phyloP scores from a whole-genome alignment of 768 basidiomycete genomes.

The Boletus rubroflammeus region DNA sequence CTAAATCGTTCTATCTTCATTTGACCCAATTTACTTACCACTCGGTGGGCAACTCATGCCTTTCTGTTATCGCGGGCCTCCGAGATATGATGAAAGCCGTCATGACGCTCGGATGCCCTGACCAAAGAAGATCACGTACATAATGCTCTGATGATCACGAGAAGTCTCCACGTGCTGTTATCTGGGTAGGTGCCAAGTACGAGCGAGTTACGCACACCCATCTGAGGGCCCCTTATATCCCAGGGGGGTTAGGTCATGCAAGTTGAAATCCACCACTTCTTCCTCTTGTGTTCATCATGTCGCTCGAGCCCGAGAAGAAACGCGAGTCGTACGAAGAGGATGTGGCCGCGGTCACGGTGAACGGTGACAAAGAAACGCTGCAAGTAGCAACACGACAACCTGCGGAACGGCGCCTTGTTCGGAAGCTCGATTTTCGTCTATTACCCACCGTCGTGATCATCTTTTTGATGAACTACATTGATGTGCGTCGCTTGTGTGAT shows the following conservation, averaged over 20 bases:
- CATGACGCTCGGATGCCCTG: not conserved
- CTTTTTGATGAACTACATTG: conserved; percentile 67
- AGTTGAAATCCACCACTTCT: not conserved
- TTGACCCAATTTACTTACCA: not conserved
- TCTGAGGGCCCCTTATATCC: not conserved
- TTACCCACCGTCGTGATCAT: conserved; percentile 57
- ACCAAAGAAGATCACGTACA: too few species aligned
- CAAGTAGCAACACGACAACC: conserved; percentile 3
- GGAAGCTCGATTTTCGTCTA: conserved; percentile 53
- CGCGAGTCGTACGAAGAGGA: conserved; percentile 4
- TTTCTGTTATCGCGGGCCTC: not conserved
- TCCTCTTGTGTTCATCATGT: conserved; percentile 8
- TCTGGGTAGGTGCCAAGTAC: not conserved
- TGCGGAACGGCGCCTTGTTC: conserved; percentile 37
- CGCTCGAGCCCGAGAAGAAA: conserved; percentile 15
- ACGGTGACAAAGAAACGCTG: not conserved
- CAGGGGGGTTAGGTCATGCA: not conserved
- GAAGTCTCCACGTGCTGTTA: not conserved
- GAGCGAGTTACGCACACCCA: not conserved
- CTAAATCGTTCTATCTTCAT: not conserved
- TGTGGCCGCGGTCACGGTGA: not conserved
- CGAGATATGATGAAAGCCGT: not conserved
- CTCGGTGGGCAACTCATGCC: not conserved
- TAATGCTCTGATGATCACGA: not conserved
- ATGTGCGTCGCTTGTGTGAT: conserved; percentile 36